Conservation (phyloP, 768 basidiomycete species). For the Lyophyllum atratum region DNA sequence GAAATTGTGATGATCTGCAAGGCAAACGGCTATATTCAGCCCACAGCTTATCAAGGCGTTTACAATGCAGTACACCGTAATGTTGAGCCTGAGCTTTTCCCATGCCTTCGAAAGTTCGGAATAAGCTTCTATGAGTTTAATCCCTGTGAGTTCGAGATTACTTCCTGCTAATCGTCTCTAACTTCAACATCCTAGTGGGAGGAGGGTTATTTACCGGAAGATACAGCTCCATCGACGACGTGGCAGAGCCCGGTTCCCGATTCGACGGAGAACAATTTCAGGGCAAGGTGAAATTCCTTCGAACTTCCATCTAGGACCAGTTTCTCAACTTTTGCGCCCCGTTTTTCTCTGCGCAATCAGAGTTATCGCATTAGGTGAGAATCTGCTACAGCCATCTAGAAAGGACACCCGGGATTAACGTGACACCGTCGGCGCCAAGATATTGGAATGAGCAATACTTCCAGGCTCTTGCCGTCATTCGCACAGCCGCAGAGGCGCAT, state of each 20-base stretch:
- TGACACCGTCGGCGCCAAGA: constrained; percentile 5
- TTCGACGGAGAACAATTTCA: constrained; percentile 50
- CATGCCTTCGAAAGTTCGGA: constrained; percentile 58
- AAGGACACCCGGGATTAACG: no score
- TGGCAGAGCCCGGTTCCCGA: constrained; percentile 52
- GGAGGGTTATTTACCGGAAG: constrained; percentile 64
- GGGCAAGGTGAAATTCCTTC: constrained; percentile 41
- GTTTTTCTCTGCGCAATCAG: constrained; percentile 10
- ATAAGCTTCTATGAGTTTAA: constrained; percentile 60
- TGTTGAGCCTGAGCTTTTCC: constrained; percentile 48
- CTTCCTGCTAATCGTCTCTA: not conserved
- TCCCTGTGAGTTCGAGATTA: constrained; percentile 39
- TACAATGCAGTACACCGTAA: constrained; percentile 42
- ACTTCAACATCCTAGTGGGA: constrained; percentile 38
- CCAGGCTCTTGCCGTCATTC: constrained; percentile 20
- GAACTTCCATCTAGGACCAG: not conserved
- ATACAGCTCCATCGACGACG: constrained; percentile 39
- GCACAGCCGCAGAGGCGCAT: constrained; percentile 25
- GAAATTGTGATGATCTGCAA: constrained; percentile 61
- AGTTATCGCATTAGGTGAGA: constrained; percentile 40
- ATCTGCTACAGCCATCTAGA: not conserved
- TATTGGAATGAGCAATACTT: constrained; percentile 30
- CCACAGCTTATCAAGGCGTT: constrained; percentile 56
- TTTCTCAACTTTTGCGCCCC: not conserved
- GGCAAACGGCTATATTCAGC: constrained; percentile 52